Percentiles rank a stretch among this genome's conserved stretches.
Evolutionary conservation across 1,139 yeast genomes (phyloP).

Genomic region (Debaryomycetaceae sp.): DNA sequence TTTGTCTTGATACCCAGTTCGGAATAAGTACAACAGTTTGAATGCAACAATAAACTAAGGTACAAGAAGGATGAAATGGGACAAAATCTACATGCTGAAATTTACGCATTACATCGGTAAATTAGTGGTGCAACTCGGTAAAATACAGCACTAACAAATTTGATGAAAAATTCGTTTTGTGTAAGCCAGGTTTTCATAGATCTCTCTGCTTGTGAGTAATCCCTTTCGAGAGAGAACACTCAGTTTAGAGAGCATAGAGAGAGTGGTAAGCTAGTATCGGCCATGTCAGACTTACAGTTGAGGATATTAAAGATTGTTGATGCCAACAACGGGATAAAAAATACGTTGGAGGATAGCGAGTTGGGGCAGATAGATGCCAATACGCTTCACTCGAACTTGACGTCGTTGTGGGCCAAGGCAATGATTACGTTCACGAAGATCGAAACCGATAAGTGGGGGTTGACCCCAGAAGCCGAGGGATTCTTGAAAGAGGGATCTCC

Average conservation of each 20-base stretch:
- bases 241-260: neutral
- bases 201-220: neutral
- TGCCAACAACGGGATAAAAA: constrained; percentile 56
- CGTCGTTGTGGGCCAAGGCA: constrained; percentile 79
- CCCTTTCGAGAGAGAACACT: neutral
- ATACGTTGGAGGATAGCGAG: constrained; percentile 58
- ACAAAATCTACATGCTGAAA: no score
- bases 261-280: neutral
- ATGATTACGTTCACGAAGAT: constrained; percentile 74
- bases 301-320: constrained; percentile 61
- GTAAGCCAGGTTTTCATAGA: neutral
- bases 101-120: no score
- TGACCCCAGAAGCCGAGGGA: constrained; percentile 80
- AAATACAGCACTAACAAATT: neutral
- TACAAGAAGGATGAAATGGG: no score
- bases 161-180: neutral
- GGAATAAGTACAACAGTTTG: neutral
- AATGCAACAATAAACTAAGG: neutral
- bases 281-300: constrained; percentile 57
- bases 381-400: constrained; percentile 66
- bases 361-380: constrained; percentile 36
- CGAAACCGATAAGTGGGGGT: constrained; percentile 73
- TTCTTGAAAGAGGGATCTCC: constrained; percentile 82
- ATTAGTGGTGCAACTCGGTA: no score
- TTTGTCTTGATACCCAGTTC: neutral